Percentiles rank a stretch among this genome's conserved stretches.
Evolutionary conservation across 805 yeast species (phyloP).

Genomic region (Candida xiaguanensis): DNA sequence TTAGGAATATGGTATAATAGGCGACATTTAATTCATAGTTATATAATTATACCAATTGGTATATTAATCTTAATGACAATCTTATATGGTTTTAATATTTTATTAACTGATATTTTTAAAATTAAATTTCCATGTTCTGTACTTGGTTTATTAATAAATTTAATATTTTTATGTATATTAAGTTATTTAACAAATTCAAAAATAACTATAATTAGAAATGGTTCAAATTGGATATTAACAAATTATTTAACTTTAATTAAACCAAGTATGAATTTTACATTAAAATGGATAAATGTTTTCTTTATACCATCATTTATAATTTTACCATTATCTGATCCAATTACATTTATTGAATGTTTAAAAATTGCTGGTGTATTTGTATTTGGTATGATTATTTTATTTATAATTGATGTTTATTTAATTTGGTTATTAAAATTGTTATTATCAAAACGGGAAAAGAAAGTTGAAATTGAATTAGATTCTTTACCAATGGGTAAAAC

Average conservation of each 20-base stretch:
- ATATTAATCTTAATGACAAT: conserved; percentile 40
- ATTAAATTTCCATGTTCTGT: conserved; percentile 69
- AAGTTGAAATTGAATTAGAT: conserved; percentile 16
- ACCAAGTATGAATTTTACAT: conserved; percentile 63
- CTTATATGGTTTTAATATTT: conserved; percentile 51
- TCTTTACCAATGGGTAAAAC: conserved; percentile 9
- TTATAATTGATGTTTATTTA: conserved; percentile 43
- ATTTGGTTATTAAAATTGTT: conserved; percentile 25
- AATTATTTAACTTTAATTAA: conserved; percentile 40
- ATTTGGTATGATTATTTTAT: conserved; percentile 52
- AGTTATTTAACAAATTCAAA: conserved; percentile 20
- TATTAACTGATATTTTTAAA: conserved; percentile 39
- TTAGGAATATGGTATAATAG: conserved; percentile 32
- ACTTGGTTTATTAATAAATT: conserved; percentile 61
- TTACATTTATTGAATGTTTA: conserved; percentile 64
- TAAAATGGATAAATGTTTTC: conserved; percentile 75
- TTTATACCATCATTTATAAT: conserved; percentile 76
- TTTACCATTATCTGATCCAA: conserved; percentile 63
- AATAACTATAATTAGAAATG: conserved; percentile 10
- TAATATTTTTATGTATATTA: conserved; percentile 39
- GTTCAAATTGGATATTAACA: conserved; percentile 20
- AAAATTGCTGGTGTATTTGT: conserved; percentile 73
- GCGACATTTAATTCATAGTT: conserved; percentile 38
- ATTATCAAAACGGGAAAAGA: conserved; percentile 12
- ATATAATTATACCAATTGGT: conserved; percentile 48